Base-by-base conservation (phyloP, 1,139 yeast genomes). In the Kluyveromyces sp. region DNA sequence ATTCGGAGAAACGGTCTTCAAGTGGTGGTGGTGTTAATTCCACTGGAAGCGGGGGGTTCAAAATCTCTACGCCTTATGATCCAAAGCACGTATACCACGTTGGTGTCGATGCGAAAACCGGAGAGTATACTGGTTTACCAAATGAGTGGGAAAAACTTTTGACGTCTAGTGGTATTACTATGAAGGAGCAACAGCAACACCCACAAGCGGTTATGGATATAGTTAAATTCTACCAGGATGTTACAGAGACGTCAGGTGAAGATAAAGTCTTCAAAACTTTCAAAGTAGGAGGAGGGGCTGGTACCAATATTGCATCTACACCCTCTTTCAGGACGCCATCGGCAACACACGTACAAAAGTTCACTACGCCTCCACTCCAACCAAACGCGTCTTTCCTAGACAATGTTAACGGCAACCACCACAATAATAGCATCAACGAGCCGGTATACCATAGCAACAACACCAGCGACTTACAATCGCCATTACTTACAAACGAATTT, bases 201-300 rank as follows among this genome's bases (percentile, higher is more conserved):
- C 96, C 97, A 2, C 94, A 88, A 65, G 97, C 96, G 0, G 95
- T 89, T 6, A 81, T 86, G 77, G 96, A 89, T 60, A 89, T 90
- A 53, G 95, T 90, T 50, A 87, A 90, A 37, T 88, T 87, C 60
- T 87, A 85, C 63, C 89, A 85, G 57, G 87, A 83, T 51, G 72
- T 73, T 7, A 74, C 79, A 40, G 81, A 80, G 55, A 49, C 55
- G 1, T 77, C 79, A 45, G 79, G 78, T 27, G 92, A 82, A 43
- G 81, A 77, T 37, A 74, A 72, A 48, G 86, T 89, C 3, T 85
- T 87, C 72, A 80, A 79, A 65, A 88, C 88, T 62, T 84, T 89
- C 61, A 78, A 71, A 46, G 68, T 72, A 34, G 41, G 37, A 15
- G 67, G 60, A 25, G 56, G 50, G 38, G 45, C 51, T 39, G 50